phyloP scores from a whole-genome alignment of 164 flowering plant species.

The Umbilicus rupestris region DNA sequence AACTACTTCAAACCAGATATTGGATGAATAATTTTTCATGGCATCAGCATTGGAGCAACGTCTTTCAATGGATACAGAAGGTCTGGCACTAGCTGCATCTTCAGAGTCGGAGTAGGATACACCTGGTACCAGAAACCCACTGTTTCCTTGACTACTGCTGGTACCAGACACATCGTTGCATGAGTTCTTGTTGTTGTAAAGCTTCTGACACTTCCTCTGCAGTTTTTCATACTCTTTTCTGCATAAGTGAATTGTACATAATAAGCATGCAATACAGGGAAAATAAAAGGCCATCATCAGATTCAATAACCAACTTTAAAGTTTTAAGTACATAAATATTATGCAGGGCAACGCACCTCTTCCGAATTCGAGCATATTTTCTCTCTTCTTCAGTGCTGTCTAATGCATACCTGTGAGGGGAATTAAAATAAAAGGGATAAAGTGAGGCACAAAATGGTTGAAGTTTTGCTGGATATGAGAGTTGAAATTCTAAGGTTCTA shows the following conservation, averaged over 20 bases:
- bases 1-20: not conserved
- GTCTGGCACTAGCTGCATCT: conserved; percentile 1
- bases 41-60: not conserved
- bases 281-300: not conserved
- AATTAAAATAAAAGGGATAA: not conserved
- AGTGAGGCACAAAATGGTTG: not conserved
- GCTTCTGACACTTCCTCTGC: conserved; percentile 27
- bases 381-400: conserved; percentile 33
- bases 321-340: not conserved
- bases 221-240: conserved; percentile 39
- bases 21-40: not conserved
- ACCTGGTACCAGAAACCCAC: conserved; percentile 13
- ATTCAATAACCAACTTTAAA: not conserved
- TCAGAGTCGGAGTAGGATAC: conserved; percentile 19
- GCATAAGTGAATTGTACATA: conserved; percentile 9
- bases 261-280: not conserved
- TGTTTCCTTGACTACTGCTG: conserved; percentile 14
- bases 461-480: not conserved
- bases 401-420: conserved; percentile 31
- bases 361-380: conserved; percentile 24
- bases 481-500: not conserved
- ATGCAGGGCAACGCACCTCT: conserved; percentile 21
- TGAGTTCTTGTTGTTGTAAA: conserved; percentile 13
- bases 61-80: not conserved
- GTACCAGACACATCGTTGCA: conserved; percentile 16